Evolutionary conservation across 352 stramenopile species (phyloP).

Genomic region (Globisporangium iwayamae): DNA sequence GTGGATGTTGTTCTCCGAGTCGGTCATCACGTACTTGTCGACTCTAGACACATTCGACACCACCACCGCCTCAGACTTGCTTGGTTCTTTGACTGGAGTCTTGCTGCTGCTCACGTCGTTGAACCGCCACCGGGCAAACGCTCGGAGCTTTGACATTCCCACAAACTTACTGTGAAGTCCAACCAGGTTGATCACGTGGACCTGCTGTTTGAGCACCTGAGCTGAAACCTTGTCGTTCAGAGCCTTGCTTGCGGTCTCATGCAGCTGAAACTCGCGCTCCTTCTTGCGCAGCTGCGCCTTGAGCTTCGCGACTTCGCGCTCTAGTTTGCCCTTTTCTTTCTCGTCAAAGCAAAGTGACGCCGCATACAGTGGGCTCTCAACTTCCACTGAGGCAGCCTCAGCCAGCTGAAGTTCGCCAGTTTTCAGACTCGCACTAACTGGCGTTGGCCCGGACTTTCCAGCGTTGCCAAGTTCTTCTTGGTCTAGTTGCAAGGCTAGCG

Average conservation of each 20-base stretch:
- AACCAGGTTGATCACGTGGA: constrained; percentile 35
- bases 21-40: constrained; percentile 11
- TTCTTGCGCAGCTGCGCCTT: constrained; percentile 33
- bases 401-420: background rate
- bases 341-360: constrained; percentile 23
- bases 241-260: constrained; percentile 14
- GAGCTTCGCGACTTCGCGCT: constrained; percentile 36
- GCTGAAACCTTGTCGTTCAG: constrained; percentile 11
- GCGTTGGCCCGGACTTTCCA: background rate
- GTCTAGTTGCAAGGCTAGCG: constrained; percentile 3
- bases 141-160: constrained; percentile 22
- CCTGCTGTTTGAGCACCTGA: constrained; percentile 20
- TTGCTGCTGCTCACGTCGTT: background rate
- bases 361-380: constrained; percentile 13
- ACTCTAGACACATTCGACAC: background rate
- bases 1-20: constrained; percentile 9
- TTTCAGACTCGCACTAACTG: background rate
- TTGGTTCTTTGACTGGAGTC: background rate
- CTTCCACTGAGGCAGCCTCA: background rate
- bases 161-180: constrained; percentile 24
- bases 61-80: background rate
- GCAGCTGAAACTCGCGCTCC: constrained; percentile 26
- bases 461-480: background rate
- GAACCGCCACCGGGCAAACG: constrained; percentile 33
- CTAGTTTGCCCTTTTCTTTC: constrained; percentile 33